Evolutionary conservation across 129 eudicot species (phyloP), one percentile per base, ranked within the genome.

Genomic region (Calendula officinalis): DNA sequence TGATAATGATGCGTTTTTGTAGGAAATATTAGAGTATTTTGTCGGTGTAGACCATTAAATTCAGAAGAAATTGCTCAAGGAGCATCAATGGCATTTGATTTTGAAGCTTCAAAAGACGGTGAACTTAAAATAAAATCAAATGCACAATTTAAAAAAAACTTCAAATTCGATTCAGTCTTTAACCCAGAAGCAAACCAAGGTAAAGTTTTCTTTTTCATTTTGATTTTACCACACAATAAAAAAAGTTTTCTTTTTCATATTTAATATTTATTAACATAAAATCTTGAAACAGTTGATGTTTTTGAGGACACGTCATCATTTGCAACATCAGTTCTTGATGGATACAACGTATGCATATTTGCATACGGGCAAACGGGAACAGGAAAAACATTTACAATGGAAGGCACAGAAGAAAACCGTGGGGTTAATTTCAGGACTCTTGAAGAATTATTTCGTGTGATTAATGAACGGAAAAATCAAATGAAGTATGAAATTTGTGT

Each of bases 301-400:
- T 91, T 88, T 44, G 91, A 91, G 96, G 98, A 91, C 50, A 88
- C 95, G 3, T 84, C 95, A 13, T 76, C 98, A 47, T 78, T 91
- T 74, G 98, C 96, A 60, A 85, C 86, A 35, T 91, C 98, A 11
- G 98, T 91, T 62, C 74, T 91, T 33, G 98, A 91, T 79, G 98
- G 98, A 62, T 91, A 83, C 76, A 91, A 91, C 59, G 91, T 85
- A 12, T 91, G 98, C 73, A 91, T 91, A 74, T 91, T 91, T 79
- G 98, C 98, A 14, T 91, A 85, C 63, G 98, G 98, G 30, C 98
- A 91, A 80, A 88, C 98, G 5, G 98, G 98, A 59, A 83, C 91
- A 3, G 98, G 98, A 40, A 91, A 91, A 53, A 91, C 98, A 33
- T 91, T 82, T 69, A 91, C 98, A 6, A 91, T 91, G 98, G 98